Base-by-base conservation (phyloP, 2,329 filamentous ascomycete species). In the Ophiostoma sp. region DNA sequence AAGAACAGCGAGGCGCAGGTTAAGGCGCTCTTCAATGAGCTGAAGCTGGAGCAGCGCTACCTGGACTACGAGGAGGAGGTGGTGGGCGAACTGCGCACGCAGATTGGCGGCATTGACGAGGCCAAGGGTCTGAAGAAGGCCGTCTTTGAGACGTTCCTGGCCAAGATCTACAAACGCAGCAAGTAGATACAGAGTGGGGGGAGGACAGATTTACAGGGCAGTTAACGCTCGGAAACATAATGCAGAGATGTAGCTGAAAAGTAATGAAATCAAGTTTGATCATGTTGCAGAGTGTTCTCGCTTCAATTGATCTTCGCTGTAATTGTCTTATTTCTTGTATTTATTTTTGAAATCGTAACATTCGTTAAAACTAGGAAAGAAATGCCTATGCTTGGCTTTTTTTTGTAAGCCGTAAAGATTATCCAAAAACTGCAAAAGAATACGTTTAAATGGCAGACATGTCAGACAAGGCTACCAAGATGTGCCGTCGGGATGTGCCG, bases 161-260 rank as follows among this genome's bases (percentile, higher is more conserved):
- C 87, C 83, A 99, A 99, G 89, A 98, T 99, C 81, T 98, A 98
- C 89, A 97, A 97, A 90, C 89, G 96, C 81, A 96, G 90, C 88
- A 98, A 97, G 85, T 98, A 93, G 82, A 76, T 4, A 2, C 39
- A 28, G 55, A 33, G n/a, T 2, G 17, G n/a, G 28, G 45, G 42
- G 17, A 9, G 42, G 31, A 39, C n/a, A 25, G 22, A 55, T 2
- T 4, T 25, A 28, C 50, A 36, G 57, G 5, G 48, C 48, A 7
- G 9, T 33, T 48, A 48, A 19, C 15, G 8, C 57, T 28, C 39
- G 12, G 36, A 17, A 17, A 45, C 61, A 28, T 45, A 28, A 28
- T 66, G n/a, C 61, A 28, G 39, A 48, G 19, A 12, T 48, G 50
- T 28, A 64, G 22, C 12, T 28, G 12, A 50, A 68, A 68, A 68